Evolutionary conservation across 108 stramenopile genomes (phyloP).

Genomic region (Pseudonitzschia delicatissima): DNA sequence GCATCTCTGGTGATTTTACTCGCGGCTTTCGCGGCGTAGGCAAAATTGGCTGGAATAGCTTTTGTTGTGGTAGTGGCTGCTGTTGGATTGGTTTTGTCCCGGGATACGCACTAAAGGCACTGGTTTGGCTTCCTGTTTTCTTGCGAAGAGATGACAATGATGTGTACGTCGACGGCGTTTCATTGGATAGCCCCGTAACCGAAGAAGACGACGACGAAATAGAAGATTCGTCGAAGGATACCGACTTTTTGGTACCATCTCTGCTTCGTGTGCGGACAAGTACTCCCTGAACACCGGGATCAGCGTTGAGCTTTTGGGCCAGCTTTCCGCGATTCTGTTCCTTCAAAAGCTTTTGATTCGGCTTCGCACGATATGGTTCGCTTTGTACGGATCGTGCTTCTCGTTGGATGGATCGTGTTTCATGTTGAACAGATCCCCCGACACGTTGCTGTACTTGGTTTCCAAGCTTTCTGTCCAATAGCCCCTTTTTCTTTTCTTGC

Average conservation of each 20-base stretch:
- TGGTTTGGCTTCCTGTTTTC: not conserved
- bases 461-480: too few species aligned
- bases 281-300: too few species aligned
- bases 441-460: too few species aligned
- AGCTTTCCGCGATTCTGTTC: not conserved
- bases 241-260: not conserved
- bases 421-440: too few species aligned
- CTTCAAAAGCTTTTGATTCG: too few species aligned
- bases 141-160: not conserved
- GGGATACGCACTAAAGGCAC: not conserved
- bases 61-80: not conserved
- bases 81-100: not conserved
- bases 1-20: not conserved
- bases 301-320: not conserved
- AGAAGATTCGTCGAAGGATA: not conserved
- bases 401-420: too few species aligned
- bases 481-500: not conserved
- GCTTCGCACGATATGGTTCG: too few species aligned
- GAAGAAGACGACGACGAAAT: slow-evolving; percentile 2
- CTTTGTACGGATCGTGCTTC: too few species aligned
- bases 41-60: not conserved
- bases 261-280: not conserved
- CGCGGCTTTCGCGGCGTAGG: not conserved
- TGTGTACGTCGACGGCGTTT: not conserved
- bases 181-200: not conserved